Evolutionary conservation across 345 rosid species (phyloP), one percentile per base, ranked within the genome.

Genomic region (Nasturtium officinale): DNA sequence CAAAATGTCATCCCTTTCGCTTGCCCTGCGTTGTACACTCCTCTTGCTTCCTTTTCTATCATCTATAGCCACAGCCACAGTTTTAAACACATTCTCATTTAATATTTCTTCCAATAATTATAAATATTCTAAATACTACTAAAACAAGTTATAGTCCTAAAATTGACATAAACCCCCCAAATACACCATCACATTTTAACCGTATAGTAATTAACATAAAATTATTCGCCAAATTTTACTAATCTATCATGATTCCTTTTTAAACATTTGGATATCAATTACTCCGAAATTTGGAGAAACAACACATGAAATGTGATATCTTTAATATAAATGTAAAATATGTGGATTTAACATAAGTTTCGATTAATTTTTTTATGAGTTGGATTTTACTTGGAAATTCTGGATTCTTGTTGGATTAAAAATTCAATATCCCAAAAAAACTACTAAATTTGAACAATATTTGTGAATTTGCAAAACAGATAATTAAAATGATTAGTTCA

Each of bases 1-100:
- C 94, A 86, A 78, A 82, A 86, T 37, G 96, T 85, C 87, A 93
- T 82, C 26, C 93, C 90, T 2, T 21, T 77, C 0, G 95, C 89
- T 75, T 87, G 85, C 16, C 91, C 92, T 21, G 86, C 82, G 50
- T 87, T 86, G 60, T 89, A 86, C 61, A 85, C 61, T 57, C 87
- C 91, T 56, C 92, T 83, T 35, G 92, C 90, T 78, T 92, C 94
- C 5, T 64, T 84, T 58, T 89, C 92, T 10, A 85, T 82, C 25
- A 72, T 84, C 94, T 86, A 18, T 15, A 58, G 30, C 17, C 23
- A 13, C 33, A 35, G 1, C n/a, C n/a, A n/a, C n/a, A n/a, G n/a
- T n/a, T 52, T 5, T 25, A 18, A 64, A 30, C 17, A 20, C 17
- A 25, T 71, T 26, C 3, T 38, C 8, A 17, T 25, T 71, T 48